Percentiles rank a stretch among this genome's conserved stretches.
Evolutionary conservation across 306 rosid genomes (phyloP).

Genomic region (Biancaea sappan): DNA sequence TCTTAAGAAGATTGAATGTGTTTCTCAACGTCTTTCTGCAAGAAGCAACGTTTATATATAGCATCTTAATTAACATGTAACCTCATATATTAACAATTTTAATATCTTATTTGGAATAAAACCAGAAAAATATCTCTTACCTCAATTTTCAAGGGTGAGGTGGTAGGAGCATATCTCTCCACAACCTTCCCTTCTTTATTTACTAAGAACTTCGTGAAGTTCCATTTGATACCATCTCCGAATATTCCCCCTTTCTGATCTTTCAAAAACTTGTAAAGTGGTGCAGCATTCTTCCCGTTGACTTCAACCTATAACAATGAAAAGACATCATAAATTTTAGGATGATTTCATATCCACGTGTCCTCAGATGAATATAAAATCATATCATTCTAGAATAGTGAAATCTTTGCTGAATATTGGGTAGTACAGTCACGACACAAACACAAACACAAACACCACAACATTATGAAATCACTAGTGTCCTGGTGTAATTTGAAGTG

Average conservation of each 20-base stretch:
- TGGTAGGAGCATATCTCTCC: conserved; percentile 89
- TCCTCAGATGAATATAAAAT: not conserved
- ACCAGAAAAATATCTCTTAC: conserved; percentile 41
- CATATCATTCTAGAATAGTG: not conserved
- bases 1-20: conserved; percentile 59
- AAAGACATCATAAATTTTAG: conserved; percentile 17
- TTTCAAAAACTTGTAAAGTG: conserved; percentile 76
- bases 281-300: conserved; percentile 76
- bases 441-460: not conserved
- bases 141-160: conserved; percentile 84
- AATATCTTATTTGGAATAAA: not conserved
- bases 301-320: conserved; percentile 64
- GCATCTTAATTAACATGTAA: conserved; percentile 5
- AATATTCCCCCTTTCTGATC: conserved; percentile 76
- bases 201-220: conserved; percentile 87
- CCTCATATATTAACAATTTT: not conserved
- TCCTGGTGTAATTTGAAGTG: not conserved
- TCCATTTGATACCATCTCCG: conserved; percentile 92
- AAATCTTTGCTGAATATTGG: not conserved
- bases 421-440: not conserved
- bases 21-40: conserved; percentile 83
- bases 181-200: conserved; percentile 87
- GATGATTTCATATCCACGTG: conserved; percentile 3
- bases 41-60: conserved; percentile 31
- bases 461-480: not conserved